A percentile compares a stretch with the other conserved stretches of the same genome.
Conservation (phyloP, 305 asterid genomes). For the Fraxinus greggii region DNA sequence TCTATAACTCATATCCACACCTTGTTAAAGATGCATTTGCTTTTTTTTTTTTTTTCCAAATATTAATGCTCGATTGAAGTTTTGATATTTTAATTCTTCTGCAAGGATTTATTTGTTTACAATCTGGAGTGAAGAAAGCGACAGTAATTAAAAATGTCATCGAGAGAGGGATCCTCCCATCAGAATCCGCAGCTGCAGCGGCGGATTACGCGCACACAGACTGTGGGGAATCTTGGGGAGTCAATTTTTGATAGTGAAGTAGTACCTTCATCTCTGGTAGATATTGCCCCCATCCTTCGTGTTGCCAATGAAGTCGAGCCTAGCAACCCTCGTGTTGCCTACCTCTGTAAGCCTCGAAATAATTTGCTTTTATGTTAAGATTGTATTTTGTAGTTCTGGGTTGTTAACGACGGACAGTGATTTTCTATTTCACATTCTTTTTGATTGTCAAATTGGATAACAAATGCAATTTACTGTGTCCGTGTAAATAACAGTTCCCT, state of each 20-base stretch:
- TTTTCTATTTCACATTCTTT: neutral
- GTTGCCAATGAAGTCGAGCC: constrained; percentile 99
- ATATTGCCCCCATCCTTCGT: constrained; percentile 98
- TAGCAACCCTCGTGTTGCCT: constrained; percentile 97
- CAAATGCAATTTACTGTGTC: neutral
- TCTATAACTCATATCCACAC: neutral
- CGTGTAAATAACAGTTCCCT: neutral
- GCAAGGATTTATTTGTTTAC: constrained; percentile 21
- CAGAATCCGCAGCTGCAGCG: constrained; percentile 68
- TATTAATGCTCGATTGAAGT: constrained; percentile 5
- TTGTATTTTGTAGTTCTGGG: neutral
- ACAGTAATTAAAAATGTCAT: constrained; percentile 47
- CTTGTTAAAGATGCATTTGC: neutral
- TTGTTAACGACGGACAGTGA: neutral
- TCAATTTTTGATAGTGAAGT: constrained; percentile 92
- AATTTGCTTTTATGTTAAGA: neutral
- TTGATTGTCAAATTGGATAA: neutral
- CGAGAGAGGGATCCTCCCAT: constrained; percentile 68
- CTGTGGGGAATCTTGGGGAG: constrained; percentile 90
- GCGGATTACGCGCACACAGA: constrained; percentile 86
- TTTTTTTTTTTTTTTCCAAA: neutral
- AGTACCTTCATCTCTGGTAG: constrained; percentile 92
- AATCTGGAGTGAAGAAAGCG: constrained; percentile 28
- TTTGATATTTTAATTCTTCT: neutral
- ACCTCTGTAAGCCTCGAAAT: constrained; percentile 62